Conservation (phyloP, 176 grass and related monocot genomes). For the Rhynchospora pubera region DNA sequence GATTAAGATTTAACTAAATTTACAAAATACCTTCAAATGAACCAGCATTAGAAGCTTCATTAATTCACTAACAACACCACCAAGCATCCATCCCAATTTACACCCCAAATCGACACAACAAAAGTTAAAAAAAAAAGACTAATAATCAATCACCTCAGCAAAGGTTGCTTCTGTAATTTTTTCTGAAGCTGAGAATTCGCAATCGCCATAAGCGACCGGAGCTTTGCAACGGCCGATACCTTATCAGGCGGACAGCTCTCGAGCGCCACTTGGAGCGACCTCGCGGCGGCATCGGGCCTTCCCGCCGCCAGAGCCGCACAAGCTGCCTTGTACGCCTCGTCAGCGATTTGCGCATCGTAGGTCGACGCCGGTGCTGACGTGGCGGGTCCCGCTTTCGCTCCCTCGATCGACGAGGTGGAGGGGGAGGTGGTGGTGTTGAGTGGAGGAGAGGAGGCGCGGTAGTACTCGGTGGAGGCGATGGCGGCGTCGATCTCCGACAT, state of each 20-base stretch:
- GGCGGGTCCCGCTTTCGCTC: neutral
- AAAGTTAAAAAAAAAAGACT: neutral
- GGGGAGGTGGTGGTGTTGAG: neutral
- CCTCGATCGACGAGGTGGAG: neutral
- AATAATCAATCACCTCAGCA: neutral
- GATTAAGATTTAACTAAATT: no score
- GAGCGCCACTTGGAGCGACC: slow-evolving; percentile 61
- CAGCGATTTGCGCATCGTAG: slow-evolving; percentile 61
- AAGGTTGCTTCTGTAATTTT: slow-evolving; percentile 46
- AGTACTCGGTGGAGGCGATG: slow-evolving; percentile 72
- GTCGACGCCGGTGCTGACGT: neutral
- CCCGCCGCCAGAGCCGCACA: slow-evolving; percentile 62
- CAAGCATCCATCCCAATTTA: slow-evolving; percentile 37
- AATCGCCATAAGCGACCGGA: slow-evolving; percentile 70
- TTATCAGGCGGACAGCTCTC: slow-evolving; percentile 84
- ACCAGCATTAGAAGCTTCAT: neutral
- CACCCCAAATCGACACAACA: neutral
- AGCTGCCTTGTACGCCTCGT: slow-evolving; percentile 78
- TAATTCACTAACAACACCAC: neutral
- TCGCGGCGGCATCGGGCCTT: slow-evolving; percentile 47
- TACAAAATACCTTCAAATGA: no score
- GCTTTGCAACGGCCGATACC: slow-evolving; percentile 56
- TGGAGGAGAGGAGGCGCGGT: slow-evolving; percentile 38
- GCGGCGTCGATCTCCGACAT: slow-evolving; percentile 95
- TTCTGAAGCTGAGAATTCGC: slow-evolving; percentile 80